Evolutionary conservation across 345 rosid species (phyloP).

Genomic region (Arabis hirsuta): DNA sequence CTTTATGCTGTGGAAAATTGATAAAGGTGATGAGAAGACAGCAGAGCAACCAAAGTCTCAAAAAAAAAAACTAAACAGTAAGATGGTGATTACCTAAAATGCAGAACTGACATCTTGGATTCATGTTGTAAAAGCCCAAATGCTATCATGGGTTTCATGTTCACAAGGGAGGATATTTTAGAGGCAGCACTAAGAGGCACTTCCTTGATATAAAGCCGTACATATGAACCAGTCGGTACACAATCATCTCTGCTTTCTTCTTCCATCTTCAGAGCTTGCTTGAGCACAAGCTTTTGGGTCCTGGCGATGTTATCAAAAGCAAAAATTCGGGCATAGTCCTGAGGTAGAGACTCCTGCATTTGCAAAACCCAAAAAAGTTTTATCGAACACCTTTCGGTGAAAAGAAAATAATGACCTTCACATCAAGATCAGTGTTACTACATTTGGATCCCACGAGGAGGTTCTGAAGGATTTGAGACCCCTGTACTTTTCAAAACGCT

Average conservation of each 20-base stretch:
- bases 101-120: constrained; percentile 96
- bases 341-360: constrained; percentile 90
- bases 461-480: constrained; percentile 96
- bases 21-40: constrained; percentile 25
- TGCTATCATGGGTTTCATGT: constrained; percentile 56
- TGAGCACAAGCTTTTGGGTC: constrained; percentile 83
- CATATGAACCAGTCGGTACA: constrained; percentile 63
- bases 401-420: constrained; percentile 18
- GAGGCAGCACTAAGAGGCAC: constrained; percentile 65
- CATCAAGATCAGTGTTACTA: constrained; percentile 38
- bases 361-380: constrained; percentile 26
- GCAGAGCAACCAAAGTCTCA: constrained; percentile 9
- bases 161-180: constrained; percentile 53
- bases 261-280: constrained; percentile 62
- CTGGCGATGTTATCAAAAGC: constrained; percentile 84
- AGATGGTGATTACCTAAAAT: constrained; percentile 69
- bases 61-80: constrained; percentile 21
- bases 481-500: constrained; percentile 88
- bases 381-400: constrained; percentile 4
- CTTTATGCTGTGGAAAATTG: constrained; percentile 60
- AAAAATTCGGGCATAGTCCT: constrained; percentile 88
- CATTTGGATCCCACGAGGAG: constrained; percentile 95
- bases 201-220: constrained; percentile 75
- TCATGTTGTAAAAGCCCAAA: constrained; percentile 96
- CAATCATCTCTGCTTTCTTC: constrained; percentile 60